A percentile compares a stretch with the other conserved stretches of the same genome.
phyloP scores from a whole-genome alignment of 768 basidiomycete species.

The Pilatotrama ljubarskyi region DNA sequence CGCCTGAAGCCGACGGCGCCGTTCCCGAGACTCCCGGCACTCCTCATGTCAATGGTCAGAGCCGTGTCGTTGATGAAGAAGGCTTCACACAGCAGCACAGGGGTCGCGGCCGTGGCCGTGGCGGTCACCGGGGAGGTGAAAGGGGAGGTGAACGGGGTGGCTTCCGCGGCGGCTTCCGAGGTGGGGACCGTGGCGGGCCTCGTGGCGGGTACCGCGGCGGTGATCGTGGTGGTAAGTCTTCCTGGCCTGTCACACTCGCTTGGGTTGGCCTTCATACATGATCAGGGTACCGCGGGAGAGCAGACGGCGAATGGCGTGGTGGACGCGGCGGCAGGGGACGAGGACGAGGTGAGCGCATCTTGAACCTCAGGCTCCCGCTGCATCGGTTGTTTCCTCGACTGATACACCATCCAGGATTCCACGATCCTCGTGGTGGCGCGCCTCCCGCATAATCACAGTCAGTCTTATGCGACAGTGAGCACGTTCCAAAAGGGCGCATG shows the following conservation, averaged over 20 bases:
- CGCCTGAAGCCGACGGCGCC: conserved; percentile 36
- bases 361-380: neutral
- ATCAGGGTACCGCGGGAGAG: conserved; percentile 28
- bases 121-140: conserved; percentile 30
- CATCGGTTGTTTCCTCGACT: neutral
- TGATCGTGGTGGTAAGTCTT: conserved; percentile 20
- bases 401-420: conserved; percentile 14
- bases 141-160: conserved; percentile 30
- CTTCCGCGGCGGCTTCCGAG: conserved; percentile 29
- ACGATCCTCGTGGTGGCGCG: conserved; percentile 25
- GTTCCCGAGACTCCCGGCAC: conserved; percentile 29
- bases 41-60: conserved; percentile 25
- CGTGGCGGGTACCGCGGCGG: conserved; percentile 29
- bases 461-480: neutral
- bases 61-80: conserved; percentile 50
- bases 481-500: conserved; percentile 5
- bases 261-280: neutral
- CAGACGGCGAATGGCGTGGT: conserved; percentile 33
- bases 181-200: conserved; percentile 32
- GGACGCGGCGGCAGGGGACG: conserved; percentile 34
- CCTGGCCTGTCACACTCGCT: neutral
- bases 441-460: conserved; percentile 10
- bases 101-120: conserved; percentile 38
- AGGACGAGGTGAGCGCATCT: conserved; percentile 28
- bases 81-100: conserved; percentile 51